Percentiles rank a stretch among this genome's conserved stretches.
Conservation (phyloP, 1,284 basidiomycete genomes). For the Tausonia pullulans region DNA sequence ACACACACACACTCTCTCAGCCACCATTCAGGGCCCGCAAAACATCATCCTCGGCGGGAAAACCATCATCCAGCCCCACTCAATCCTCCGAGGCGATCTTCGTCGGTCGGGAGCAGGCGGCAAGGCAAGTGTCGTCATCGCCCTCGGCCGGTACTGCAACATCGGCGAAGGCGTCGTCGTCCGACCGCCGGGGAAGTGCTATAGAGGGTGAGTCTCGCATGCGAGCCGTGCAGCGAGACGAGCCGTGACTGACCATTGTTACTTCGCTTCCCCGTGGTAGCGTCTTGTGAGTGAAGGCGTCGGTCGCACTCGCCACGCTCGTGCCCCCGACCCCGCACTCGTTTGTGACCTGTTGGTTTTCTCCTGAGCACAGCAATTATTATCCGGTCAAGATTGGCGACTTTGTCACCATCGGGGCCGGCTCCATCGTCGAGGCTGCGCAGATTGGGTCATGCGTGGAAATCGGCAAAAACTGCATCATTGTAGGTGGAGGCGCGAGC, state of each 20-base stretch:
- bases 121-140: slow-evolving; percentile 66
- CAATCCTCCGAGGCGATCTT: slow-evolving; percentile 81
- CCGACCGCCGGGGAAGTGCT: slow-evolving; percentile 44
- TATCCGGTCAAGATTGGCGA: slow-evolving; percentile 97
- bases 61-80: slow-evolving; percentile 81
- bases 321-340: too few relatives aligned
- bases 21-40: slow-evolving; percentile 85
- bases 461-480: slow-evolving; percentile 88
- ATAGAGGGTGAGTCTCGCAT: slow-evolving; percentile 46
- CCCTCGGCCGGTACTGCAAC: slow-evolving; percentile 82
- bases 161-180: slow-evolving; percentile 82
- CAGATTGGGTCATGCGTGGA: slow-evolving; percentile 88
- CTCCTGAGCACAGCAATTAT: slow-evolving; percentile 59
- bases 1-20: slow-evolving; percentile 25
- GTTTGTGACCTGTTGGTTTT: too few relatives aligned
- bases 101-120: slow-evolving; percentile 70
- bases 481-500: slow-evolving; percentile 46
- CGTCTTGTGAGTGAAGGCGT: not conserved
- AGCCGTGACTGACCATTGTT: not conserved
- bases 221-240: not conserved
- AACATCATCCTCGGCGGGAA: slow-evolving; percentile 97
- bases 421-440: slow-evolving; percentile 82
- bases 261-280: not conserved
- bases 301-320: too few relatives aligned
- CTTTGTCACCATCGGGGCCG: slow-evolving; percentile 81